A percentile compares a stretch with the other conserved stretches of the same genome.
Conservation (phyloP, 2,329 filamentous ascomycete species). For the Exophiala bonariae region DNA sequence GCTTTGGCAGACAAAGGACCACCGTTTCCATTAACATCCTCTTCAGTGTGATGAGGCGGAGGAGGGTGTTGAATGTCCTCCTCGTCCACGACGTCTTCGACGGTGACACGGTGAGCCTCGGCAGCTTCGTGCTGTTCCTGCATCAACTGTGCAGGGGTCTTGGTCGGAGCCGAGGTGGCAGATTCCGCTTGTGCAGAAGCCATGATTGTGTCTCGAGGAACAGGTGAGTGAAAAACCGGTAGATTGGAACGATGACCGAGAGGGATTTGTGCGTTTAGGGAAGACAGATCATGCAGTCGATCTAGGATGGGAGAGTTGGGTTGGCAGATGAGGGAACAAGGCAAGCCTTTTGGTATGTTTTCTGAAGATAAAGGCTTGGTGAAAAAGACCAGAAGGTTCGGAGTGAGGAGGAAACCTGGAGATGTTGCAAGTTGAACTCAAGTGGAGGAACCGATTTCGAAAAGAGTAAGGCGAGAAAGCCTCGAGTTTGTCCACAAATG, state of each 20-base stretch:
- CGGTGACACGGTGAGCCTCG: conserved; percentile 61
- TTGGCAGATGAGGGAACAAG: too few species aligned
- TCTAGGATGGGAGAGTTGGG: too few species aligned
- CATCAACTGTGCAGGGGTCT: conserved; percentile 55
- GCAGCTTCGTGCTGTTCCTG: conserved; percentile 54
- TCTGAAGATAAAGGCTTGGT: too few species aligned
- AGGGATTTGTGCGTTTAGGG: conserved; percentile 6
- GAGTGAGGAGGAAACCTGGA: too few species aligned
- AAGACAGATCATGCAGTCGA: conserved; percentile 14
- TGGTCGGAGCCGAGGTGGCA: conserved; percentile 28
- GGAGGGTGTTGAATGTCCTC: conserved; percentile 65
- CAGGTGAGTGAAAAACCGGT: conserved; percentile 20
- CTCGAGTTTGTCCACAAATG: too few species aligned
- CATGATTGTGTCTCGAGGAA: conserved; percentile 24
- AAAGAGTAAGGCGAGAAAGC: too few species aligned
- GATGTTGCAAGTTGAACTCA: too few species aligned
- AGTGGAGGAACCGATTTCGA: too few species aligned
- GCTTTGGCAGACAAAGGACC: conserved; percentile 61
- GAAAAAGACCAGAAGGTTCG: too few species aligned
- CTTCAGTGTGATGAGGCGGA: conserved; percentile 39
- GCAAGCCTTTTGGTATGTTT: too few species aligned
- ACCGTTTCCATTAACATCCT: conserved; percentile 41
- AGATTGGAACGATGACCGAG: conserved; percentile 20
- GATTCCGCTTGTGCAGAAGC: conserved; percentile 19
- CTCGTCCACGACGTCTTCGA: conserved; percentile 82